Evolutionary conservation across 2,329 filamentous ascomycete genomes (phyloP), one percentile per base, ranked within the genome.

Genomic region (Xylaria sp.): DNA sequence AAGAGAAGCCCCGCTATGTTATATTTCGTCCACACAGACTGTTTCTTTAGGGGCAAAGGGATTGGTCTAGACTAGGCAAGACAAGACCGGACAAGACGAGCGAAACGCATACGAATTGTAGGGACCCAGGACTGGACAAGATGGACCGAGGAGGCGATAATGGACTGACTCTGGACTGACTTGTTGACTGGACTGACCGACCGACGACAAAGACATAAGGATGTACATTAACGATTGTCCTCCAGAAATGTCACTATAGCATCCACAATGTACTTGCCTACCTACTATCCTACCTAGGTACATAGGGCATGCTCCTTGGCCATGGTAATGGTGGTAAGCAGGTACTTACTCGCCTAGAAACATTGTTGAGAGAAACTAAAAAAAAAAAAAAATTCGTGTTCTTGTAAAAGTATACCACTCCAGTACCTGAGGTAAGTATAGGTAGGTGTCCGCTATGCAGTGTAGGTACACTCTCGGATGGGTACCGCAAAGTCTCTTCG

Each of bases 321-420:
- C 6, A 45, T 45, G 42, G 42, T 1, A 45, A 45, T 22, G 42
- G n/a, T 1, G 10, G 20, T 45, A 31, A 7, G 29, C 25, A 45
- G 17, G n/a, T 20, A 36, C 17, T 25, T 44, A 9, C n/a, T n/a
- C 22, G 3, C 42, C 17, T n/a, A 9, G n/a, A 45, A 49, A 50
- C 47, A 31, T 50, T 50, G 47, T 50, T 50, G 47, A 50, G 47
- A 15, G n/a, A 50, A 29, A 50, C 31, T n/a, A 15, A 49, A 29
- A 17, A 6, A 29, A 15, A 10, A 22, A 25, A 47, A 27, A 22
- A 47, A 47, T 47, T 47, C n/a, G 44, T 22, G 10, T 27, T 11
- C 15, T 22, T 17, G 27, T 13, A 29, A 27, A 29, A 20, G 7
- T 44, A 7, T 44, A 44, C 42, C n/a, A n/a, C n/a, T n/a, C n/a